Evolutionary conservation across 495 filamentous ascomycete species (phyloP), one percentile per base, ranked within the genome.

Genomic region (Jackrogersella multiformis): DNA sequence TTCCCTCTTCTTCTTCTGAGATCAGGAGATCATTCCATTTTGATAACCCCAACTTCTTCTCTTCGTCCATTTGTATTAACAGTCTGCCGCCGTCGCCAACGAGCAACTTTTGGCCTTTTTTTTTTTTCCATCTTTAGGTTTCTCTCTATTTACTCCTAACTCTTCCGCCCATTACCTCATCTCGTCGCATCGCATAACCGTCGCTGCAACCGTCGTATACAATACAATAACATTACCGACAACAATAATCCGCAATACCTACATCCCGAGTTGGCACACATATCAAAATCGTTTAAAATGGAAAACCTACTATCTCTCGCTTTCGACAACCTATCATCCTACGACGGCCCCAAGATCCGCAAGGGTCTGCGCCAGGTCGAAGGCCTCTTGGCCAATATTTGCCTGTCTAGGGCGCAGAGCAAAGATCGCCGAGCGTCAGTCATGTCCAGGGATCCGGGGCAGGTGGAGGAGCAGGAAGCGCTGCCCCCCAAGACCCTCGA

Each of bases 361-460:
- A 98, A 97, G 80, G 95, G 95, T 28, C 82, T 99, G 56, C 92
- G 93, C 56, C 94, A 97, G 78, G 92, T 98, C 48, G 95, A 99
- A 79, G 95, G 95, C 15, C 86, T 99, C 28, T 88, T 99, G 24
- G 95, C 95, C 4, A 94, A 97, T 78, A 95, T 99, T 76, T 98
- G 95, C 78, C 86, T 99, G 4, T 90, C 89, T 8, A 83, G 86
- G 48, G 66, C 74, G 63, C 79, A 75, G 87, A 92, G 64, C 84
- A 89, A 49, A 88, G 91, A 51, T 77, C 95, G 70, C 84, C 91
- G 67, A 86, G 93, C 80, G 86, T 95, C 57, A 86, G 92, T 79
- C 88, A 89, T 44, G 80, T 93, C 41, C 82, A 93, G 51, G 89
- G 90, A 20, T 86, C 91, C 77, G 88, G 92, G 71, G 90, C 91